These are phyloP conservation scores for Angophora floribunda DNA, from an alignment of 345 rosid genomes.

Conservation along the genomic window DNA sequence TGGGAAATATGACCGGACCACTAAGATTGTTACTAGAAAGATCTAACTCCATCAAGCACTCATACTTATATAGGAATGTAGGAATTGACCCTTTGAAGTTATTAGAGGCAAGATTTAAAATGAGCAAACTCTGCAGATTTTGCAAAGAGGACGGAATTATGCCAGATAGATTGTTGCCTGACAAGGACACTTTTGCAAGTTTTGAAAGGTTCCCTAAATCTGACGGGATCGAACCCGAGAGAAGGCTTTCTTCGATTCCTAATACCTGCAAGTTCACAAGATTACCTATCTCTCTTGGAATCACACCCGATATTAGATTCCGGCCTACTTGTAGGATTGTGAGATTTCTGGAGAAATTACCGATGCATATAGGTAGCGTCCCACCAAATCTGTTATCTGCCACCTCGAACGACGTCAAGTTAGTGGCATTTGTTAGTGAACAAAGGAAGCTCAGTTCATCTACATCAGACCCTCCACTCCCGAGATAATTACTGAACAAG, in stretches of 20 bases:
- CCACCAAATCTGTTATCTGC: not conserved
- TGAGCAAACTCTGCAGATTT: not conserved
- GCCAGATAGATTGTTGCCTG: not conserved
- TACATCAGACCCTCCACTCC: not conserved
- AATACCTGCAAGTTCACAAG: not conserved
- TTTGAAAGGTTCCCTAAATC: not conserved
- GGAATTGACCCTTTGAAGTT: too few relatives aligned
- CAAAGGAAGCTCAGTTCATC: conserved; percentile 4
- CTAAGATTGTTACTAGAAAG: too few relatives aligned
- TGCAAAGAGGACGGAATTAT: not conserved
- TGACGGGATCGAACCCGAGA: not conserved
- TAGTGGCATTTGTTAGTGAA: conserved; percentile 1
- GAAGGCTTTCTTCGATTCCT: too few relatives aligned
- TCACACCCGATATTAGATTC: not conserved
- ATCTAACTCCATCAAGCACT: too few relatives aligned
- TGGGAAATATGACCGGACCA: too few relatives aligned
- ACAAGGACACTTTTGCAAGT: not conserved
- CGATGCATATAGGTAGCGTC: not conserved
- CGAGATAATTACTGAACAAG: not conserved
- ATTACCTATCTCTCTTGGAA: conserved; percentile 7
- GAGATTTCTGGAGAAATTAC: not conserved
- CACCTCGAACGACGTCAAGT: not conserved
- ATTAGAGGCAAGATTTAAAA: not conserved
- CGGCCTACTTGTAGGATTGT: not conserved
- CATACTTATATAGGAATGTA: too few relatives aligned